phyloP scores from a whole-genome alignment of 2,329 filamentous ascomycete species.

The Pseudocercospora pini-densiflorae region DNA sequence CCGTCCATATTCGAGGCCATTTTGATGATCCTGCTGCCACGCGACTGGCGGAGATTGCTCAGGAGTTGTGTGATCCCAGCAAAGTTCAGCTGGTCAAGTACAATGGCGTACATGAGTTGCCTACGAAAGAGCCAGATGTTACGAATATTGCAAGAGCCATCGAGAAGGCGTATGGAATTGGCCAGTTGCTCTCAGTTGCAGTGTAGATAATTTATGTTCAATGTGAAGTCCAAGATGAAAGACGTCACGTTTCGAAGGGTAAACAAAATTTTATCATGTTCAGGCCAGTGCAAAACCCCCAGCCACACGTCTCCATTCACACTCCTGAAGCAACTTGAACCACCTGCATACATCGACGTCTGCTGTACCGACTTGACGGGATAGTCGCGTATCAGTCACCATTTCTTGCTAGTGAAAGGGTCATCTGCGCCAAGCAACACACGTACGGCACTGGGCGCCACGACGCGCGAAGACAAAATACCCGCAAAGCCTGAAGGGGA shows the following conservation, averaged over 20 bases:
- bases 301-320: not conserved
- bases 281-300: not conserved
- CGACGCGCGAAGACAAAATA: not conserved
- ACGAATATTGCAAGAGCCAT: constrained; percentile 6
- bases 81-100: constrained; percentile 9
- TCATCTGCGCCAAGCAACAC: not conserved
- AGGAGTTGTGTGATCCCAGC: constrained; percentile 10
- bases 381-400: no score
- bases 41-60: constrained; percentile 7
- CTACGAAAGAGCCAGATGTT: not conserved
- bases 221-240: not conserved
- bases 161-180: constrained; percentile 11
- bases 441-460: no score
- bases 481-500: no score
- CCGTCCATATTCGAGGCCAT: constrained; percentile 7
- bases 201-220: not conserved
- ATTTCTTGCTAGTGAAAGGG: not conserved
- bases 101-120: constrained; percentile 7
- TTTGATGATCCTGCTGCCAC: constrained; percentile 2
- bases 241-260: not conserved
- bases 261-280: not conserved
- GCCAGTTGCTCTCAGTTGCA: not conserved
- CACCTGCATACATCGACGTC: not conserved
- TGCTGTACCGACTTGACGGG: not conserved
- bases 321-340: not conserved